Base-by-base conservation (phyloP, 768 basidiomycete species). In the Neoboletus brunneissimus region DNA sequence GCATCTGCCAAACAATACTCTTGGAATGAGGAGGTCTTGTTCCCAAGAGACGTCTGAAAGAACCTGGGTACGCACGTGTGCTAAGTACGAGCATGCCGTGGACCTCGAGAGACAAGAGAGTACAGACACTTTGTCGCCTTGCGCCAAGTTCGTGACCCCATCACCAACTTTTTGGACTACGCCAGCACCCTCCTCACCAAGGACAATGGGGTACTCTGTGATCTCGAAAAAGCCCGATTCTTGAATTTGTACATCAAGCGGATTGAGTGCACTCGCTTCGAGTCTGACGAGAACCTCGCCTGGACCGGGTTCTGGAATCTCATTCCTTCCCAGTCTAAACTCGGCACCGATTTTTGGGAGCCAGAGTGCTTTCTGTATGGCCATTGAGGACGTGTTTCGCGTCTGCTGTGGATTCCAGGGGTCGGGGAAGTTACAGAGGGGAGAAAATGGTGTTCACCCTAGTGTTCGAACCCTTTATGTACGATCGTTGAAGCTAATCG, bases 231-330 rank as follows among this genome's bases (percentile, higher is more conserved):
- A 55, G n/a, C 47, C 53, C 9, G 15, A 41, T 18, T 38, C 5
- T 31, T 48, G 56, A 9, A 63, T 48, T 9, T 11, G 12, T 41
- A 57, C 48, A 50, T 83, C 80, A 1, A 75, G 69, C 1, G 79
- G 79, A 54, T 81, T 79, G 40, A 81, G 60, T 3, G 74, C 72
- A 0, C 74, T 71, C 1, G 80, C 68, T 34, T 71, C 55, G 29
- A 79, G 61, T 57, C 73, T 75, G 61, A 80, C 68, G 34, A 80
- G 69, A 22, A 81, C 49, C 42, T 80, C 75, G 25, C 73, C 75
- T 2, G 72, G 67, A 3, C 74, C 72, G 3, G 79, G 79, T 15
- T 62, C 62, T 5, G 70, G 73, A 6, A 77, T 64, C 0, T 58
- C 53, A 25, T 48, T 63, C 18, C n/a, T 18, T 40, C 40, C 44